Evolutionary conservation across 305 asterid genomes (phyloP).

Genomic region (Monarda citriodora): DNA sequence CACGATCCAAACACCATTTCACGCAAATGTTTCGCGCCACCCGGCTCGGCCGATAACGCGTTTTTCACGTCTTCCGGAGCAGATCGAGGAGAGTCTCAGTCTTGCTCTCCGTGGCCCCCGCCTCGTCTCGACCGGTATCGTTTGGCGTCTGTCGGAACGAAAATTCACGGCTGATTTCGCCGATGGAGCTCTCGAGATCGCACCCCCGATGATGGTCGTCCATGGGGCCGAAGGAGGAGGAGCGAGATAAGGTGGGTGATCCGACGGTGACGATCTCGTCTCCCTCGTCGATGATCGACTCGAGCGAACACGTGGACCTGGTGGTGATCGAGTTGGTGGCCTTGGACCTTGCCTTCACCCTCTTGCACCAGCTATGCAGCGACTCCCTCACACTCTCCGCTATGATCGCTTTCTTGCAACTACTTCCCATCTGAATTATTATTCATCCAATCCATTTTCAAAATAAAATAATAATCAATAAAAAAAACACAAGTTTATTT

Average conservation of each 20-base stretch:
- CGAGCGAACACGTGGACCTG: conserved; percentile 75
- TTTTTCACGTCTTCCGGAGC: conserved; percentile 44
- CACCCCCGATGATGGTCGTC: conserved; percentile 39
- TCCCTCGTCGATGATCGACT: conserved; percentile 59
- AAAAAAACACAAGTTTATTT: background rate
- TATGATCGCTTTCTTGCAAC: conserved; percentile 80
- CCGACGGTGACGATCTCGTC: conserved; percentile 74
- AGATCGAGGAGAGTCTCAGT: conserved; percentile 53
- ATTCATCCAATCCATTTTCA: too few relatives aligned
- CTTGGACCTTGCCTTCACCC: conserved; percentile 79
- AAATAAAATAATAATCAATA: too few relatives aligned
- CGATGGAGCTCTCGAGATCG: conserved; percentile 17
- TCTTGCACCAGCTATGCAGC: conserved; percentile 94
- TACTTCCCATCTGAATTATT: conserved; percentile 71
- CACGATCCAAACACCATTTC: too few relatives aligned
- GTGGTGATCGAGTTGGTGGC: conserved; percentile 65
- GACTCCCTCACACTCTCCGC: conserved; percentile 93
- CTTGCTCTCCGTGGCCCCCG: conserved; percentile 21
- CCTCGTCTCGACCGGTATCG: conserved; percentile 23
- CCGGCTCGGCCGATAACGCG: too few relatives aligned
- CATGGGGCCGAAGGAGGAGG: conserved; percentile 58
- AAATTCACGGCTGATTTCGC: conserved; percentile 17
- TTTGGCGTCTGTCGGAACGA: conserved; percentile 26
- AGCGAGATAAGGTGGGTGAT: conserved; percentile 70
- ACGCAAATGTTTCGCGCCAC: too few relatives aligned